Evolutionary conservation across 2,329 filamentous ascomycete species (phyloP).

Genomic region (Chaetomium sp.): DNA sequence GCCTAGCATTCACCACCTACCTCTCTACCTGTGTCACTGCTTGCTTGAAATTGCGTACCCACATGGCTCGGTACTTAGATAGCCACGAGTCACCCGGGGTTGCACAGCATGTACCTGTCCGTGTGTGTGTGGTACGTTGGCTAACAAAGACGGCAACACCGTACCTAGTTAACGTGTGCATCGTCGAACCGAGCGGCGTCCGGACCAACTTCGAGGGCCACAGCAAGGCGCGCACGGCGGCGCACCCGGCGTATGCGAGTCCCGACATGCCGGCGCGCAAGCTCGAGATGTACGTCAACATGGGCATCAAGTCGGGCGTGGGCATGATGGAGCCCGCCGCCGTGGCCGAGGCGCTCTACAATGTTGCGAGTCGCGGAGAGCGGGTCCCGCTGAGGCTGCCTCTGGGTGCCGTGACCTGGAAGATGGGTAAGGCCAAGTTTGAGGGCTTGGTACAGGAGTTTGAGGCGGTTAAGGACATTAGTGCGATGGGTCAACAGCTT

Average conservation of each 20-base stretch:
- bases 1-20: too few species aligned
- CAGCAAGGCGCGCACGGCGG: slow-evolving; percentile 38
- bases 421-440: slow-evolving; percentile 26
- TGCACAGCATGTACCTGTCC: too few species aligned
- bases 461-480: slow-evolving; percentile 26
- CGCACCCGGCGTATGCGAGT: slow-evolving; percentile 45
- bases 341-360: slow-evolving; percentile 44
- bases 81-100: too few species aligned
- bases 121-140: background rate
- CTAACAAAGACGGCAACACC: background rate
- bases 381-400: slow-evolving; percentile 48
- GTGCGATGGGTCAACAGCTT: slow-evolving; percentile 24
- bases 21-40: too few species aligned
- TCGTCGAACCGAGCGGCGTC: slow-evolving; percentile 47
- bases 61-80: background rate
- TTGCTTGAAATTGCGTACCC: background rate
- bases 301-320: slow-evolving; percentile 35
- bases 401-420: slow-evolving; percentile 44
- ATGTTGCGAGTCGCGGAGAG: slow-evolving; percentile 40
- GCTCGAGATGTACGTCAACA: slow-evolving; percentile 35
- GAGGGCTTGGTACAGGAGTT: slow-evolving; percentile 24
- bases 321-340: slow-evolving; percentile 38
- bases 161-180: slow-evolving; percentile 42
- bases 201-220: slow-evolving; percentile 42
- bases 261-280: slow-evolving; percentile 41